Conservation (phyloP, 306 rosid species). For the Vigna radiata region DNA sequence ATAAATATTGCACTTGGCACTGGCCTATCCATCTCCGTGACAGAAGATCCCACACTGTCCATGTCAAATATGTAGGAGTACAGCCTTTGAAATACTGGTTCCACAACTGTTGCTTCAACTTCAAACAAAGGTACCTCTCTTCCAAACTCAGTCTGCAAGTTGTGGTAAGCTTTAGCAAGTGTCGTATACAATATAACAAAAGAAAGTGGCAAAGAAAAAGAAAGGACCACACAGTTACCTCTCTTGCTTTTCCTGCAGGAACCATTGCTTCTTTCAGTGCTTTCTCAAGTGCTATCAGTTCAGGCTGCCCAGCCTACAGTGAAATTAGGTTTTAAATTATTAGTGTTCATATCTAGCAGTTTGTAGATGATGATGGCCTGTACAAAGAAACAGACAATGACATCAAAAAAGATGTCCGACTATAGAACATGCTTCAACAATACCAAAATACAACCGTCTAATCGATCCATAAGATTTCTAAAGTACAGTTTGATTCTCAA, state of each 20-base stretch:
- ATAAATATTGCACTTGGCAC: slow-evolving; percentile 80
- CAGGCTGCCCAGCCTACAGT: slow-evolving; percentile 87
- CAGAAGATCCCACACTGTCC: slow-evolving; percentile 58
- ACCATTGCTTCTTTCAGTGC: slow-evolving; percentile 85
- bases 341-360: slow-evolving; percentile 2
- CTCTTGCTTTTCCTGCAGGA: slow-evolving; percentile 87
- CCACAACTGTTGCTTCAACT: slow-evolving; percentile 89
- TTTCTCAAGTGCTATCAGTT: slow-evolving; percentile 88
- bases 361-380: not conserved
- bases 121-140: slow-evolving; percentile 89
- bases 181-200: slow-evolving; percentile 4
- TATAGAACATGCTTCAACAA: not conserved
- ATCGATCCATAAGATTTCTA: slow-evolving; percentile 11
- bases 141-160: slow-evolving; percentile 80
- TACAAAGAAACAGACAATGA: slow-evolving; percentile 1
- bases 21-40: slow-evolving; percentile 65
- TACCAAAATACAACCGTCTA: slow-evolving; percentile 1
- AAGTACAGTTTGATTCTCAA: slow-evolving; percentile 21
- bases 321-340: slow-evolving; percentile 34
- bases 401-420: not conserved
- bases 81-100: slow-evolving; percentile 81
- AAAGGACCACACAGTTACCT: slow-evolving; percentile 55
- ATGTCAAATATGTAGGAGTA: slow-evolving; percentile 80
- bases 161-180: slow-evolving; percentile 39
- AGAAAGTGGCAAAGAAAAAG: slow-evolving; percentile 2